phyloP scores from a whole-genome alignment of 139 green algal species.

The Closterium sp. region DNA sequence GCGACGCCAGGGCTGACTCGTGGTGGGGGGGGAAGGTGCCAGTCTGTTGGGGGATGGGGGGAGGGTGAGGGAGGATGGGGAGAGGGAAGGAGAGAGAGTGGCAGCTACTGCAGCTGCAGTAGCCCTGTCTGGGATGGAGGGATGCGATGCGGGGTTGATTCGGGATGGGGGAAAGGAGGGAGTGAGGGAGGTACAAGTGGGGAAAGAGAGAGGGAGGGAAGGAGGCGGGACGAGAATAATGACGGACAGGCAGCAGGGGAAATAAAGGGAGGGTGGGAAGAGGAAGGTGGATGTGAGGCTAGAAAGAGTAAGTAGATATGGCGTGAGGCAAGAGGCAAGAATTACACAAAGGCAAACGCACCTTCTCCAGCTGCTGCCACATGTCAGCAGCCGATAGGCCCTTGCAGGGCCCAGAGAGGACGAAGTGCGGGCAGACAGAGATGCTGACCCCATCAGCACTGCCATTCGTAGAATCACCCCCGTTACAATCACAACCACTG shows the following conservation, averaged over 20 bases:
- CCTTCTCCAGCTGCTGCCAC: slow-evolving; percentile 37
- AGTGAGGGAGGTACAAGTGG: too few species aligned
- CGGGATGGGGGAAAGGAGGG: too few species aligned
- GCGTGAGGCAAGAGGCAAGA: too few species aligned
- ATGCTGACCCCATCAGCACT: slow-evolving; percentile 23
- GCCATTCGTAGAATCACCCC: too few species aligned
- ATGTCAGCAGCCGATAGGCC: slow-evolving; percentile 31
- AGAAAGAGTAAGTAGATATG: background rate
- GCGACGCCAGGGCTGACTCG: background rate
- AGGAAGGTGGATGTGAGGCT: background rate
- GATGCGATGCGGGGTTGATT: too few species aligned
- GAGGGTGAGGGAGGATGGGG: background rate
- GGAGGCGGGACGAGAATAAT: background rate
- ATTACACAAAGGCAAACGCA: slow-evolving; percentile 2
- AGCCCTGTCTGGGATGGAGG: too few species aligned
- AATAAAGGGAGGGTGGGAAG: background rate
- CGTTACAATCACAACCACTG: too few species aligned
- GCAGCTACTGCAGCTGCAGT: background rate
- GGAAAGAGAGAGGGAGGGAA: background rate
- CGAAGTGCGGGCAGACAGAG: slow-evolving; percentile 33
- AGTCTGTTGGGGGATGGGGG: background rate
- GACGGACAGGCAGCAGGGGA: too few species aligned
- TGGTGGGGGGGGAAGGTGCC: background rate
- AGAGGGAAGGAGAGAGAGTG: background rate
- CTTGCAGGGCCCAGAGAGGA: slow-evolving; percentile 18